phyloP scores from a whole-genome alignment of 2,329 filamentous ascomycete species.

The Cordyceps fumosorosea region DNA sequence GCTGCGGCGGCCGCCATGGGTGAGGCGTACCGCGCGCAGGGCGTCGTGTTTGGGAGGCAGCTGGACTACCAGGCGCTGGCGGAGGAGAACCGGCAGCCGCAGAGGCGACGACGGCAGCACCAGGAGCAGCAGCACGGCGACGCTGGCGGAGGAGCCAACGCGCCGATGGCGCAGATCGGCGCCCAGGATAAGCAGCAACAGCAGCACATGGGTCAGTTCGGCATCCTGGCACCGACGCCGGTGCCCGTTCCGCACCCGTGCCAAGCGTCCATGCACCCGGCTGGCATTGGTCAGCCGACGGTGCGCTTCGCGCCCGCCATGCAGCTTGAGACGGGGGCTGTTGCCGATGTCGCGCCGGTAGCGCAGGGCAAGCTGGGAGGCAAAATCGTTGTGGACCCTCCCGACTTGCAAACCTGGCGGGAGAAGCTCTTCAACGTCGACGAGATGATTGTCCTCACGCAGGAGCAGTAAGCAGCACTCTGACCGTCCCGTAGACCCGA shows the following conservation, averaged over 20 bases:
- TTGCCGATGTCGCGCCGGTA: constrained; percentile 19
- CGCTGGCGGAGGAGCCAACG: constrained; percentile 11
- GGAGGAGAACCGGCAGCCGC: background rate
- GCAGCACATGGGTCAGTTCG: constrained; percentile 33
- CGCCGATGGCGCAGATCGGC: constrained; percentile 16
- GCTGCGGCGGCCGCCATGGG: constrained; percentile 1
- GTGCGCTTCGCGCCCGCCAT: background rate
- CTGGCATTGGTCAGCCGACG: constrained; percentile 3
- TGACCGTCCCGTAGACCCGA: background rate
- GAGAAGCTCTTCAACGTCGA: constrained; percentile 70
- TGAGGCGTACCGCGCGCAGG: constrained; percentile 6
- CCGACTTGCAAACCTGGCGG: constrained; percentile 62
- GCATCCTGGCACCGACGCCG: constrained; percentile 34
- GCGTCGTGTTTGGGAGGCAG: constrained; percentile 1
- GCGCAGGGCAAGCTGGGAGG: constrained; percentile 40
- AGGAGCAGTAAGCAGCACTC: constrained; percentile 56
- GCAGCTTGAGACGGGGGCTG: constrained; percentile 12
- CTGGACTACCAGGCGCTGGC: constrained; percentile 8
- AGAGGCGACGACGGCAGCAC: constrained; percentile 9
- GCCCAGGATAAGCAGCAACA: background rate
- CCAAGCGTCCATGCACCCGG: background rate
- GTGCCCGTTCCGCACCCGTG: constrained; percentile 13
- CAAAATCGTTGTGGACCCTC: constrained; percentile 58
- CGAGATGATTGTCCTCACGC: constrained; percentile 62
- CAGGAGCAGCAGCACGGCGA: background rate